A percentile compares a stretch with the other conserved stretches of the same genome.
Conservation (phyloP, 2,329 filamentous ascomycete genomes). For the Penicillium sp. region DNA sequence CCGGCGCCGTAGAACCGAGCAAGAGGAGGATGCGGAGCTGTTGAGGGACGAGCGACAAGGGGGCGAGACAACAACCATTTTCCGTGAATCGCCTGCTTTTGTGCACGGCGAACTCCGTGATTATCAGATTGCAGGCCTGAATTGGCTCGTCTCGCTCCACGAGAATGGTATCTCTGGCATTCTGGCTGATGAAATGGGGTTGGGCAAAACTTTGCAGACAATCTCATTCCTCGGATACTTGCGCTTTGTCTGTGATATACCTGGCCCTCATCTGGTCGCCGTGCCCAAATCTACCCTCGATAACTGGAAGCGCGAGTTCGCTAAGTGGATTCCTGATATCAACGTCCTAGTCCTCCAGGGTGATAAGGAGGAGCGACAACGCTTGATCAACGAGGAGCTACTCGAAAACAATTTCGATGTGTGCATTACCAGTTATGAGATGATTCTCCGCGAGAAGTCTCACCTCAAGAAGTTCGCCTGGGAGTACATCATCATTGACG, state of each 20-base stretch:
- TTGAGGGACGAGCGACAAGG: constrained; percentile 83
- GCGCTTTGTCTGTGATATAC: constrained; percentile 84
- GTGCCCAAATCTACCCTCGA: constrained; percentile 97
- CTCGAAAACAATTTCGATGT: constrained; percentile 95
- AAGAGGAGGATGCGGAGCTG: constrained; percentile 93
- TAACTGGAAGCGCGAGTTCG: constrained; percentile 97
- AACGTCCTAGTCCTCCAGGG: constrained; percentile 92
- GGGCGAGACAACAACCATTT: constrained; percentile 80
- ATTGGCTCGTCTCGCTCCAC: constrained; percentile 96
- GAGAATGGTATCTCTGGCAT: constrained; percentile 99
- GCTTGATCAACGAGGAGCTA: constrained; percentile 86
- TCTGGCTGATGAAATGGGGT: constrained; percentile 95
- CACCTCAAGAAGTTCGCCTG: constrained; percentile 97
- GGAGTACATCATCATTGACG: constrained; percentile 99
- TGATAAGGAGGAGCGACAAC: constrained; percentile 86
- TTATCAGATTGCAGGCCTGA: constrained; percentile 91
- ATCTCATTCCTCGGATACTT: constrained; percentile 96
- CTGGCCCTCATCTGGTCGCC: constrained; percentile 82
- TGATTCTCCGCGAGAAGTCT: constrained; percentile 93
- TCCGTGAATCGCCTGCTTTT: constrained; percentile 89
- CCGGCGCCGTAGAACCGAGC: constrained; percentile 83
- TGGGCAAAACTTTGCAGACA: constrained; percentile 96
- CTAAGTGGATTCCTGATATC: constrained; percentile 90
- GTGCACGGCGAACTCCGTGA: constrained; percentile 89
- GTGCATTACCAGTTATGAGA: constrained; percentile 97